Evolutionary conservation across 2,329 filamentous ascomycete genomes (phyloP).

Genomic region (Aspergillaceae sp.): DNA sequence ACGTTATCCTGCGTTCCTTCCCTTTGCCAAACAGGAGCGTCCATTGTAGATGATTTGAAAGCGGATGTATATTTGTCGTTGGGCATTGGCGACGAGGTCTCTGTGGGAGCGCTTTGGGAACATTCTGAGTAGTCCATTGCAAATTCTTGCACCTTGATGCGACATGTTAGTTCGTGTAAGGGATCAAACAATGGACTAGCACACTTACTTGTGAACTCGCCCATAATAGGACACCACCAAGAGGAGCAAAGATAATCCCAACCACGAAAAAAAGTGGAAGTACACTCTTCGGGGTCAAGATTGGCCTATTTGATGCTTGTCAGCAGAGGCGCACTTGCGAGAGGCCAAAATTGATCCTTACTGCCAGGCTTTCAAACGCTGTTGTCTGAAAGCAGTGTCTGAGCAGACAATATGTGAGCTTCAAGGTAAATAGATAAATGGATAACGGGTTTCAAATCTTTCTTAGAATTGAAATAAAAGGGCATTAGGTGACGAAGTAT

Average conservation of each 20-base stretch:
- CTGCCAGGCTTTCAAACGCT: conserved; percentile 98
- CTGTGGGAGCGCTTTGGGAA: conserved; percentile 44
- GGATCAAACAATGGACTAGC: no score
- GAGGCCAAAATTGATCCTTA: conserved; percentile 39
- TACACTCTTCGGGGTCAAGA: conserved; percentile 89
- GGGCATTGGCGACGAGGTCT: conserved; percentile 21
- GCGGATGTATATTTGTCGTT: conserved; percentile 51
- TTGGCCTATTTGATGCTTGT: conserved; percentile 55
- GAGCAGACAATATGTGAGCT: conserved; percentile 5
- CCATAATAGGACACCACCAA: conserved; percentile 78
- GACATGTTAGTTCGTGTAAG: neutral
- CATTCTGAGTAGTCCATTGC: conserved; percentile 85
- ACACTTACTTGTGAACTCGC: conserved; percentile 64
- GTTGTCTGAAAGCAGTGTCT: conserved; percentile 96
- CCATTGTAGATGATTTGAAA: conserved; percentile 54
- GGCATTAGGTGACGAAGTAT: conserved; percentile 1
- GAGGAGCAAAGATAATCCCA: conserved; percentile 85
- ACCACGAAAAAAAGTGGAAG: conserved; percentile 84
- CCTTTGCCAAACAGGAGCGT: conserved; percentile 25
- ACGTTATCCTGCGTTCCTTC: conserved; percentile 30
- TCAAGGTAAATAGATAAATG: neutral
- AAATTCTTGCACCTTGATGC: conserved; percentile 72
- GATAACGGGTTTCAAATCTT: no score
- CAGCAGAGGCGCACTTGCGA: conserved; percentile 2
- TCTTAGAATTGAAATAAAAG: neutral